Base-by-base conservation (phyloP, 2,329 filamentous ascomycete species). In the Stromatinia cepivora region DNA sequence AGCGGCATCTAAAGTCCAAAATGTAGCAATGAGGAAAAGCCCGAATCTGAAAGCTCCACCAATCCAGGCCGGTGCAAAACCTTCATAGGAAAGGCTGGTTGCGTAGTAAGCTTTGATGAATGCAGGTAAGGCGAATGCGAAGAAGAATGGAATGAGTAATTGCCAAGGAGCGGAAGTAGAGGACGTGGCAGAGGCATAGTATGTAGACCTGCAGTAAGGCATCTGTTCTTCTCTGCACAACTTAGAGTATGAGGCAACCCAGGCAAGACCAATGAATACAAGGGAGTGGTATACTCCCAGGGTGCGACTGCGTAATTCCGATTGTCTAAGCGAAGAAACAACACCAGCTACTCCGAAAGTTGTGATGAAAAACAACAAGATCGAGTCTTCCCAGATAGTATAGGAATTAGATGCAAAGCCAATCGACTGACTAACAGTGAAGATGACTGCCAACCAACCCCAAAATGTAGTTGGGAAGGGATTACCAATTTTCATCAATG, bases 341-440 rank as follows among this genome's bases (percentile, higher is more conserved):
- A 91, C 86, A 48, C 90, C 87, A n/a, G 90, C 84, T 9, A 93
- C 80, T 42, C 93, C 94, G 78, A 98, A 97, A 0, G 94, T 95
- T 2, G 89, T 88, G 70, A 97, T 87, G 81, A 98, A 94, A 82
- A 97, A 97, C 4, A 97, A 84, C 6, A 97, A 85, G 69, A 97
- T 97, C 20, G 93, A 92, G 77, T 99, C 95, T 81, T 99, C 95
- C 94, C 95, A 99, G 73, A 99, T 97, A 0, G 94, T 98, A 81
- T 94, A 99, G 0, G 95, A 99, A 81, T 99, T 99, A 4, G 95
- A 95, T 0, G 94, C 94, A 79, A 98, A 99, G 10, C 95, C 94
- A 65, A 92, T 83, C n/a, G 93, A 96, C 77, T 97, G 92, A 71
- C 91, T 88, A n/a, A 93, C 79, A 0, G 93, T 93, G 74, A 97